Conservation (phyloP, 2,329 filamentous ascomycete species). For the Nannizziopsis arthrosporioides region DNA sequence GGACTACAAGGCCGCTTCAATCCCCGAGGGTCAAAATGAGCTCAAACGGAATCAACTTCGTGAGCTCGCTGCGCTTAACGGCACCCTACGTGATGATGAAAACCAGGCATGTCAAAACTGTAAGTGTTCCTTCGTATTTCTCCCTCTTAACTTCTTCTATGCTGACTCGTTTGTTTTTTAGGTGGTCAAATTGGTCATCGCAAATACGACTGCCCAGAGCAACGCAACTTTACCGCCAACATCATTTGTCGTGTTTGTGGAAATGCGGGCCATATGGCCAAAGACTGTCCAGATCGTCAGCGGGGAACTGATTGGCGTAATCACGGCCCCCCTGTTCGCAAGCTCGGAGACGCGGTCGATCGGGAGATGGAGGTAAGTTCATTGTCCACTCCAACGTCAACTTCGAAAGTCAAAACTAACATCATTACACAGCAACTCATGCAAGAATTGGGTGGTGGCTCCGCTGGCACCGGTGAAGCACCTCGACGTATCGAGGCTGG, state of each 20-base stretch:
- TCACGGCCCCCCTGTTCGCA: slow-evolving; percentile 42
- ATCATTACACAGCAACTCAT: slow-evolving; percentile 65
- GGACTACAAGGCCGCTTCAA: slow-evolving; percentile 69
- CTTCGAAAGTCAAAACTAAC: slow-evolving; percentile 11
- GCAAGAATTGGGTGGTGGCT: slow-evolving; percentile 75
- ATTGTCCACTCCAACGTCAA: background rate
- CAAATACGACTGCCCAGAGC: slow-evolving; percentile 97
- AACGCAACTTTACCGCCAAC: slow-evolving; percentile 96
- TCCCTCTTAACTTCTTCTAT: slow-evolving; percentile 7
- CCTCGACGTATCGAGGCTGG: slow-evolving; percentile 79
- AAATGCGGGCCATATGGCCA: slow-evolving; percentile 95
- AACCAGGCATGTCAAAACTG: slow-evolving; percentile 99
- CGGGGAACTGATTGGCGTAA: slow-evolving; percentile 88
- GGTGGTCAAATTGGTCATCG: slow-evolving; percentile 94
- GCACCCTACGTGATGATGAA: slow-evolving; percentile 95
- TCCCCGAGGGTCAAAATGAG: slow-evolving; percentile 96
- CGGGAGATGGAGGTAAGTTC: slow-evolving; percentile 83
- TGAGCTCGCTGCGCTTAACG: slow-evolving; percentile 94
- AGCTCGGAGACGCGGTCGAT: slow-evolving; percentile 69
- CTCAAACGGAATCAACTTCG: slow-evolving; percentile 97
- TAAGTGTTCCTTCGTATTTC: slow-evolving; percentile 27
- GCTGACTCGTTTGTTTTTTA: slow-evolving; percentile 19
- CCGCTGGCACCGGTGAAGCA: slow-evolving; percentile 46
- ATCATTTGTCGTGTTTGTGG: slow-evolving; percentile 98
- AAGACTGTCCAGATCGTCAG: slow-evolving; percentile 91